A percentile compares a stretch with the other conserved stretches of the same genome.
Evolutionary conservation across 2,329 filamentous ascomycete genomes (phyloP).

Genomic region (Periconia digitata): DNA sequence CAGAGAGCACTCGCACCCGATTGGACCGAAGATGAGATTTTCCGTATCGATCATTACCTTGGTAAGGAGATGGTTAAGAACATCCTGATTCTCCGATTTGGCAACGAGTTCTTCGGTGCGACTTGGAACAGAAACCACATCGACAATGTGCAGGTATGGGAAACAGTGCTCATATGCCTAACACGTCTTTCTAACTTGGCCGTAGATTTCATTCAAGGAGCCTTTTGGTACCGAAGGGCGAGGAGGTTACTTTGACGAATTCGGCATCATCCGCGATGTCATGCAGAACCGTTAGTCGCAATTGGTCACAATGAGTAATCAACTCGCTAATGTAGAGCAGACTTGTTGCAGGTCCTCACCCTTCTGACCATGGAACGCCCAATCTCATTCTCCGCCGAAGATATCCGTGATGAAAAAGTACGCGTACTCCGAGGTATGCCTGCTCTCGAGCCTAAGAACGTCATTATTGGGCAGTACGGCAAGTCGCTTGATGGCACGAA

Average conservation of each 20-base stretch:
- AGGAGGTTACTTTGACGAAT: conserved; percentile 98
- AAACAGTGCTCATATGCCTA: not conserved
- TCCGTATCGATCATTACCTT: conserved; percentile 98
- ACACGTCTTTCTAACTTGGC: conserved; percentile 11
- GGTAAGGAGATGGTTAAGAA: conserved; percentile 99
- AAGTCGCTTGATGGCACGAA: conserved; percentile 95
- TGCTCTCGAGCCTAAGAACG: conserved; percentile 96
- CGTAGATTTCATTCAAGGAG: conserved; percentile 93
- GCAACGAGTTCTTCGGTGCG: conserved; percentile 97
- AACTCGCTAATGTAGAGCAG: conserved; percentile 31
- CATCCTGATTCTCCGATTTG: conserved; percentile 95
- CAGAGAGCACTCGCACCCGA: conserved; percentile 94
- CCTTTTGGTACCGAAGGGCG: conserved; percentile 97
- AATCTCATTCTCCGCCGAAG: conserved; percentile 96
- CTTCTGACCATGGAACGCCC: conserved; percentile 97
- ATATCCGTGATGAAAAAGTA: conserved; percentile 98
- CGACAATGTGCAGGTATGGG: conserved; percentile 81
- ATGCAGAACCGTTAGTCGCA: conserved; percentile 84
- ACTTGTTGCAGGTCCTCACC: conserved; percentile 93
- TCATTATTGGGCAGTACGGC: conserved; percentile 98
- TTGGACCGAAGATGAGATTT: conserved; percentile 98
- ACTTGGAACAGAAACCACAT: conserved; percentile 99
- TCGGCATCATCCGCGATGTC: conserved; percentile 98
- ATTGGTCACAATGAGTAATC: not conserved
- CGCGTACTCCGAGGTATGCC: conserved; percentile 92